Conservation (phyloP, 1,284 basidiomycete species). For the Ceratobasidium sp. region DNA sequence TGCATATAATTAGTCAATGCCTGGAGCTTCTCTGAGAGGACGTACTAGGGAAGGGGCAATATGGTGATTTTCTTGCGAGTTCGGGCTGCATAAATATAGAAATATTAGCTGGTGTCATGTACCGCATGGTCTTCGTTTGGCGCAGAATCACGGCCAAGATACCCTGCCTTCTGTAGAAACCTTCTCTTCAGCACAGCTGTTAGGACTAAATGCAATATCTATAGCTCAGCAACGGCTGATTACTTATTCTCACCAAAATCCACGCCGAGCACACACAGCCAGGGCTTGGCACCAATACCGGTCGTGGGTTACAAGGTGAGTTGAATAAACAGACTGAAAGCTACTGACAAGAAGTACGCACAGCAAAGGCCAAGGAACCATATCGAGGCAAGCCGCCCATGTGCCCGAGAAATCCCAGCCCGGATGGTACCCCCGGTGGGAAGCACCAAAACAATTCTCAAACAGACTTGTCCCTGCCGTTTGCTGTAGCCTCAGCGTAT, state of each 20-base stretch:
- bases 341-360: constrained; percentile 12
- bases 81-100: neutral
- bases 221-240: neutral
- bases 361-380: constrained; percentile 17
- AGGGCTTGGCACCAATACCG: neutral
- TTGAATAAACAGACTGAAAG: neutral
- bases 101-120: neutral
- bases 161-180: neutral
- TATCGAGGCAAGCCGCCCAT: neutral
- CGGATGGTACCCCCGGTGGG: neutral
- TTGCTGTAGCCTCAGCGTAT: neutral
- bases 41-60: neutral
- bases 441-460: constrained; percentile 4
- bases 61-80: neutral
- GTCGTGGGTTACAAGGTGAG: neutral
- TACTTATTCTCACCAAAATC: constrained; percentile 7
- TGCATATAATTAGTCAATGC: neutral
- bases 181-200: neutral
- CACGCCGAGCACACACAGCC: neutral
- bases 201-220: neutral
- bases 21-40: neutral
- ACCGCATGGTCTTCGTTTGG: neutral
- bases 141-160: neutral
- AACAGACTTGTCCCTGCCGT: constrained; percentile 6
- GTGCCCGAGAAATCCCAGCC: neutral